Base-by-base conservation (phyloP, 306 rosid species). In the Nissolia schottii region DNA sequence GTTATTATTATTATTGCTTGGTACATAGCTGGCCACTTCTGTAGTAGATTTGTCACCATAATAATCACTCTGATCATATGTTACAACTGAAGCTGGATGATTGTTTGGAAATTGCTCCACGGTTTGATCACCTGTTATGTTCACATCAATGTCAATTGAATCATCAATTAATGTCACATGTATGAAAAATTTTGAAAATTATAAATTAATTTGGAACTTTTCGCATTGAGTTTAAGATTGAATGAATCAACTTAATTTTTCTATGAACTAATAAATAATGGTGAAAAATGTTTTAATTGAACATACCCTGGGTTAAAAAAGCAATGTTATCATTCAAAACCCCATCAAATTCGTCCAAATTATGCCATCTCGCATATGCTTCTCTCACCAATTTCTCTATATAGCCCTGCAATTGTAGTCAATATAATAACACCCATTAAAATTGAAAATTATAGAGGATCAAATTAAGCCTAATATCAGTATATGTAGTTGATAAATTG, bases 231-330 rank as follows among this genome's bases (percentile, higher is more conserved):
- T 49, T 49, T 18, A 28, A 43, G 5, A 41, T 41, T 45, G 4
- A 46, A 28, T 15, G 1, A 32, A n/a, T n/a, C 14, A 41, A 24
- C n/a, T 55, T 55, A 24, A n/a, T n/a, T n/a, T 63, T 63, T 20
- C 32, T 63, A 6, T 19, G 19, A 38, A 29, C n/a, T 11, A 1
- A 19, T 70, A 11, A 38, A 70, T 56, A 28, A 24, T 28, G n/a
- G n/a, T n/a, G n/a, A n/a, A n/a, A n/a, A n/a, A n/a, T n/a, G n/a
- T n/a, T n/a, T 27, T 27, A 63, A 63, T 12, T 37, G 35, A 63
- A 67, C 12, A 46, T 73, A 91, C 96, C 97, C 84, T 87, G 89
- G 58, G 85, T 75, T 34, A 87, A 64, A 75, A 84, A 70, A 37
- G 75, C 74, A 48, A 84, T 71, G 77, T 83, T 65, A 34, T 79